Percentiles rank a stretch among this genome's conserved stretches.
phyloP scores from a whole-genome alignment of 495 filamentous ascomycete species.

The Apiosordaria backusii region DNA sequence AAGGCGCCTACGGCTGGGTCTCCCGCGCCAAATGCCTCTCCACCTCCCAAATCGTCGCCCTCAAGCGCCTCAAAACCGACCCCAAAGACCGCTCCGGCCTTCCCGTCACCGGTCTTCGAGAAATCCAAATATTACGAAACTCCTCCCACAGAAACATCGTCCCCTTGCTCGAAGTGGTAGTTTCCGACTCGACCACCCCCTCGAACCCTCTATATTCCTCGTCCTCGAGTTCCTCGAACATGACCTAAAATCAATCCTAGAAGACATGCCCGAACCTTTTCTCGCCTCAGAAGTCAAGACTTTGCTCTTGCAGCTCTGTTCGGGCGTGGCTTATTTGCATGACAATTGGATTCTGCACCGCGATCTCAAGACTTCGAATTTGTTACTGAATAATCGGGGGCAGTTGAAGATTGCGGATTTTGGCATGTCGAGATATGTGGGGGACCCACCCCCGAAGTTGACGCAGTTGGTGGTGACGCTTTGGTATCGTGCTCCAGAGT shows the following conservation, averaged over 20 bases:
- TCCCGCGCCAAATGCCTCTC: conserved; percentile 75
- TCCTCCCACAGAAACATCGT: conserved; percentile 72
- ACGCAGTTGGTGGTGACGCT: conserved; percentile 95
- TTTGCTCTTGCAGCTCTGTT: conserved; percentile 74
- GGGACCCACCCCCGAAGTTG: conserved; percentile 75
- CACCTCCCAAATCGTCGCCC: conserved; percentile 82
- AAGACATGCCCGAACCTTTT: conserved; percentile 93
- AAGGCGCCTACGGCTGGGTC: conserved; percentile 94
- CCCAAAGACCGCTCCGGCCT: conserved; percentile 72
- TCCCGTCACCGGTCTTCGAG: conserved; percentile 85
- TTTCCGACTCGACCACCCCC: conserved; percentile 60
- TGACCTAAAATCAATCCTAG: conserved; percentile 90
- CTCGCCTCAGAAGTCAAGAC: conserved; percentile 91
- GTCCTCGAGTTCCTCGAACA: conserved; percentile 99
- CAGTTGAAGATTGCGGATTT: conserved; percentile 97
- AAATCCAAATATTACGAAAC: conserved; percentile 63
- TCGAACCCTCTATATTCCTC: conserved; percentile 85
- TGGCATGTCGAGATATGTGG: conserved; percentile 90
- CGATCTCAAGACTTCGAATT: conserved; percentile 94
- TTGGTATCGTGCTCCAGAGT: conserved; percentile 92
- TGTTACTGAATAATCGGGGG: conserved; percentile 92
- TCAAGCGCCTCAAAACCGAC: conserved; percentile 95
- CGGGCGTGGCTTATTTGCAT: conserved; percentile 84
- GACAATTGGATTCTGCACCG: conserved; percentile 91
- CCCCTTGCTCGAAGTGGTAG: conserved; percentile 76